Evolutionary conservation across 345 rosid genomes (phyloP).

Genomic region (Salix brachista): DNA sequence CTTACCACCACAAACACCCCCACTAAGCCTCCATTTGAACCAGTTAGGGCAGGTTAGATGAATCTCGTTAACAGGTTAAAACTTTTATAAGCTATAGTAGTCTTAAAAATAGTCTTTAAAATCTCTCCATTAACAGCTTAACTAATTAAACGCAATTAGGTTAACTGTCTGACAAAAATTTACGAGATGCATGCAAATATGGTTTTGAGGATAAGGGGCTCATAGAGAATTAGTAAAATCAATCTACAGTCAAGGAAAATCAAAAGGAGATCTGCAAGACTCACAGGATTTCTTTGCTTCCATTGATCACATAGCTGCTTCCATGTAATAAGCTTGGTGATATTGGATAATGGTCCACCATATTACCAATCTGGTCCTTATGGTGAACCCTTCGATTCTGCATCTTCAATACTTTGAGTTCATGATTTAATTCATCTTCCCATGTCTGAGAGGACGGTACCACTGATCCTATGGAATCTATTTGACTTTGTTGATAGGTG

Average conservation of each 20-base stretch:
- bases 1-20: background rate
- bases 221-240: background rate
- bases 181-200: background rate
- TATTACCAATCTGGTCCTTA: conserved; percentile 50
- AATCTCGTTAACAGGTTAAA: background rate
- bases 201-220: background rate
- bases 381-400: conserved; percentile 44
- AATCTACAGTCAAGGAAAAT: background rate
- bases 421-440: conserved; percentile 68
- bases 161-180: background rate
- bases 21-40: background rate
- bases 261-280: conserved; percentile 29
- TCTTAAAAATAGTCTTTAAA: background rate
- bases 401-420: conserved; percentile 61
- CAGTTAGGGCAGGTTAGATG: background rate
- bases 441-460: conserved; percentile 54
- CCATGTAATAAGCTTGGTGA: conserved; percentile 88
- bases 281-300: conserved; percentile 77
- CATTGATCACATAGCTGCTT: conserved; percentile 36
- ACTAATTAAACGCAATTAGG: background rate
- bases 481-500: conserved; percentile 39
- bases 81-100: background rate
- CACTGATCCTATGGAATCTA: conserved; percentile 45
- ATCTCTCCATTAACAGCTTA: too few relatives aligned
- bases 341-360: conserved; percentile 50